Percentiles rank a stretch among this genome's conserved stretches.
Evolutionary conservation across 768 basidiomycete genomes (phyloP).

Genomic region (Tricholoma furcatifolium): DNA sequence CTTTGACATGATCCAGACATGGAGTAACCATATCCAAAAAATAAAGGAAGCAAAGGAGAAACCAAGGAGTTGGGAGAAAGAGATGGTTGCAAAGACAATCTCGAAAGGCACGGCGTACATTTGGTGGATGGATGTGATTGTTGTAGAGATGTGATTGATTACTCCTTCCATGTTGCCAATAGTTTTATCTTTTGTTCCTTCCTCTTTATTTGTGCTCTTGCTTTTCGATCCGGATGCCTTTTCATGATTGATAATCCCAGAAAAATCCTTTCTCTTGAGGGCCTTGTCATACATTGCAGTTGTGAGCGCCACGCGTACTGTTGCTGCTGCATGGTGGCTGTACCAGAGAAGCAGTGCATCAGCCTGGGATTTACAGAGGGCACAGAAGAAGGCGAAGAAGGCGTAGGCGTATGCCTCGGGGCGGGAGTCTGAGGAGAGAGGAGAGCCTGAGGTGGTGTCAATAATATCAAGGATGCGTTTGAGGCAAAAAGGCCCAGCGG

Average conservation of each 20-base stretch:
- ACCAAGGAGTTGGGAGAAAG: conserved; percentile 75
- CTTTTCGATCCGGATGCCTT: conserved; percentile 53
- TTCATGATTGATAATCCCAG: conserved; percentile 64
- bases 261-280: conserved; percentile 78
- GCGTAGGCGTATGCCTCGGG: conserved; percentile 63
- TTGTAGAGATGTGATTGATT: conserved; percentile 55
- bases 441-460: conserved; percentile 31
- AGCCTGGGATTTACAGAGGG: conserved; percentile 58
- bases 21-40: conserved; percentile 67
- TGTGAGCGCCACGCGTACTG: conserved; percentile 82
- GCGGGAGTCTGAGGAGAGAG: conserved; percentile 28
- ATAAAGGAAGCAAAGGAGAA: conserved; percentile 71
- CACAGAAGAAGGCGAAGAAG: conserved; percentile 65
- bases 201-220: no score
- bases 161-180: conserved; percentile 86
- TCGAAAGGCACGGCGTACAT: conserved; percentile 80
- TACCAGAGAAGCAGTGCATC: conserved; percentile 81
- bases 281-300: conserved; percentile 88
- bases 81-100: conserved; percentile 65
- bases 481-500: conserved; percentile 82
- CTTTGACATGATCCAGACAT: conserved; percentile 60
- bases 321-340: conserved; percentile 67
- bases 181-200: no score
- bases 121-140: conserved; percentile 56
- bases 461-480: conserved; percentile 67